Evolutionary conservation across 1,284 basidiomycete genomes (phyloP).

Genomic region (Microbotryum violaceum): DNA sequence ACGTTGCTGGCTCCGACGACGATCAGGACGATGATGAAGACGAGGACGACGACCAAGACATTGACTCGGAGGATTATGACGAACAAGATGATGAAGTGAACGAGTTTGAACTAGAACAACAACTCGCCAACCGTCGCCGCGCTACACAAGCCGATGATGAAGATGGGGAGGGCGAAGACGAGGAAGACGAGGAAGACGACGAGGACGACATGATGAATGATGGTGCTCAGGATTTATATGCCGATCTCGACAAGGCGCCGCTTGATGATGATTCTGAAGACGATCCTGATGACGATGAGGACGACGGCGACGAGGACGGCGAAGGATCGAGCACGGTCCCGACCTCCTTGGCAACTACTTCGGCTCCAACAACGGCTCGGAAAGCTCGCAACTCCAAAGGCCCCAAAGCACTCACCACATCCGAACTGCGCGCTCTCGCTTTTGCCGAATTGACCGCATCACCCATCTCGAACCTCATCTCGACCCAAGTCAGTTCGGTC

Average conservation of each 20-base stretch:
- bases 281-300: conserved; percentile 7
- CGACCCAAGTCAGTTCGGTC: conserved; percentile 35
- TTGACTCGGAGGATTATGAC: conserved; percentile 31
- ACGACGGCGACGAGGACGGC: conserved; percentile 5
- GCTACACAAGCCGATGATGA: too few relatives aligned
- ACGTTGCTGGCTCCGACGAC: not conserved
- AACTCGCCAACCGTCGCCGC: conserved; percentile 1
- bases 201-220: conserved; percentile 31
- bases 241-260: conserved; percentile 28
- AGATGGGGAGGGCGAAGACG: too few relatives aligned
- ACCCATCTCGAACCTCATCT: conserved; percentile 29
- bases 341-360: conserved; percentile 43
- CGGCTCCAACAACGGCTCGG: not conserved
- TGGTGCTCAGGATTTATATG: conserved; percentile 29
- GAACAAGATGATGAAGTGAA: conserved; percentile 36
- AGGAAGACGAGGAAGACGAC: conserved; percentile 24
- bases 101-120: conserved; percentile 38
- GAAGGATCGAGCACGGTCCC: conserved; percentile 30
- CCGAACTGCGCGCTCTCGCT: conserved; percentile 33
- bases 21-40: conserved; percentile 29
- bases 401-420: conserved; percentile 24
- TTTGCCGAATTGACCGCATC: conserved; percentile 32
- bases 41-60: conserved; percentile 11
- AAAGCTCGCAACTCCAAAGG: conserved; percentile 28
- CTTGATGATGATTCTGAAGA: conserved; percentile 36